Evolutionary conservation across 2,329 filamentous ascomycete species (phyloP).

Genomic region (Rhinocladiella mackenziei): DNA sequence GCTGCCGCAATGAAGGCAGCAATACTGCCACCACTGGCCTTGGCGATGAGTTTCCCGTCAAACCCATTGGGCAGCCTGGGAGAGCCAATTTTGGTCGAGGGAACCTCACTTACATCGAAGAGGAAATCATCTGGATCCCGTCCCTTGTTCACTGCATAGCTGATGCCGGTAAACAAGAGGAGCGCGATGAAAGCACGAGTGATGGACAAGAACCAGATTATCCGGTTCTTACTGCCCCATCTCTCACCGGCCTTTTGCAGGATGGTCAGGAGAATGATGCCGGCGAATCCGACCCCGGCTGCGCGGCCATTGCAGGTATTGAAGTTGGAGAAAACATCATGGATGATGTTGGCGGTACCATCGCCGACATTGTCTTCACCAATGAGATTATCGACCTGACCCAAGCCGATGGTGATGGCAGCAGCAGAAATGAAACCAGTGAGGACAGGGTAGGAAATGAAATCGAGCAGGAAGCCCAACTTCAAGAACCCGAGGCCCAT

Average conservation of each 20-base stretch:
- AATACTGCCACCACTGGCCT: constrained; percentile 53
- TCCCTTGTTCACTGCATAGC: constrained; percentile 57
- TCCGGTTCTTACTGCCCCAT: constrained; percentile 56
- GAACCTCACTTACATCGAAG: constrained; percentile 57
- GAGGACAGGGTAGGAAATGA: constrained; percentile 61
- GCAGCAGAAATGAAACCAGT: constrained; percentile 64
- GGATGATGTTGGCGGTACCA: constrained; percentile 55
- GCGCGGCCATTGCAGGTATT: constrained; percentile 57
- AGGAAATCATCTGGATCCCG: constrained; percentile 45
- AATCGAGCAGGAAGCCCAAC: constrained; percentile 62
- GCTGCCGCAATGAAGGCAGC: constrained; percentile 59
- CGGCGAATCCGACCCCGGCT: constrained; percentile 56
- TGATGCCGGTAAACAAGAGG: constrained; percentile 60
- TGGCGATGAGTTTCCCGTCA: constrained; percentile 49
- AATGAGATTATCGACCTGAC: constrained; percentile 60
- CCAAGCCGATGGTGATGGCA: constrained; percentile 61
- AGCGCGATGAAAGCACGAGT: constrained; percentile 59
- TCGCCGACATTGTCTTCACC: constrained; percentile 51
- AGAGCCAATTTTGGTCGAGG: constrained; percentile 52
- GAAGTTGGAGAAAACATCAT: constrained; percentile 55
- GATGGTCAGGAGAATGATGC: constrained; percentile 53
- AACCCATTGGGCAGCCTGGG: constrained; percentile 49
- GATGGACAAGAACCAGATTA: constrained; percentile 57
- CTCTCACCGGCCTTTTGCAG: constrained; percentile 57
- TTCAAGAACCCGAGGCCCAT: constrained; percentile 59